These are phyloP conservation scores for Selaginella tamariscina DNA, from an alignment of 75 land plant species.

Conservation along the genomic window DNA sequence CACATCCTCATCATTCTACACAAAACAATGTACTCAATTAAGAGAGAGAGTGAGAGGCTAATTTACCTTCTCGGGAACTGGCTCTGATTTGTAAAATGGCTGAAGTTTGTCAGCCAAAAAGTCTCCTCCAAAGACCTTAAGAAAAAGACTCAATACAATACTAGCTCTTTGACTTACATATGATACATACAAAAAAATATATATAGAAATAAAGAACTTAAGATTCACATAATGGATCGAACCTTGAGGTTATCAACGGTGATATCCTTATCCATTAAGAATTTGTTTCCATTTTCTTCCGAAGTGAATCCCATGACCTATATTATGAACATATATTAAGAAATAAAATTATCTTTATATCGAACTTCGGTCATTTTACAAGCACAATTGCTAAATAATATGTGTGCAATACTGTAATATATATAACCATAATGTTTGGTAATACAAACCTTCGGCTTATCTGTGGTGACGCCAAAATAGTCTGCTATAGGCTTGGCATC, in stretches of 20 bases:
- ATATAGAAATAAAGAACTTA: not conserved
- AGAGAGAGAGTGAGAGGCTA: not conserved
- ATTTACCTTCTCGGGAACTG: conserved; percentile 71
- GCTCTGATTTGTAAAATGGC: conserved; percentile 76
- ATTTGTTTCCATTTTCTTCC: conserved; percentile 35
- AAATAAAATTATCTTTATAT: conserved; percentile 21
- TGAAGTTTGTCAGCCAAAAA: conserved; percentile 69
- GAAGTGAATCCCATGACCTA: conserved; percentile 25
- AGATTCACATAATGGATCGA: no score
- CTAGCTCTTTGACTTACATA: not conserved
- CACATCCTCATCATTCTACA: conserved; percentile 92
- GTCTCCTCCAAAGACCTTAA: conserved; percentile 54
- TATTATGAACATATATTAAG: conserved; percentile 33
- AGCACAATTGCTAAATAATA: not conserved
- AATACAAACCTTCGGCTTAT: conserved; percentile 44
- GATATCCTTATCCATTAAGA: conserved; percentile 50
- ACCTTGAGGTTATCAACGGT: conserved; percentile 69
- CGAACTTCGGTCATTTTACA: not conserved
- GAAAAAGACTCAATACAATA: not conserved
- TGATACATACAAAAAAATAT: not conserved
- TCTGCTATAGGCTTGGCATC: conserved; percentile 53
- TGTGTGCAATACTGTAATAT: not conserved
- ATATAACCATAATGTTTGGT: no score
- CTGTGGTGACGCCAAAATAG: conserved; percentile 71
- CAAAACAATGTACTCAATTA: conserved; percentile 6